Base-by-base conservation (phyloP, 2,329 filamentous ascomycete species). In the Alternaria metachromatica region DNA sequence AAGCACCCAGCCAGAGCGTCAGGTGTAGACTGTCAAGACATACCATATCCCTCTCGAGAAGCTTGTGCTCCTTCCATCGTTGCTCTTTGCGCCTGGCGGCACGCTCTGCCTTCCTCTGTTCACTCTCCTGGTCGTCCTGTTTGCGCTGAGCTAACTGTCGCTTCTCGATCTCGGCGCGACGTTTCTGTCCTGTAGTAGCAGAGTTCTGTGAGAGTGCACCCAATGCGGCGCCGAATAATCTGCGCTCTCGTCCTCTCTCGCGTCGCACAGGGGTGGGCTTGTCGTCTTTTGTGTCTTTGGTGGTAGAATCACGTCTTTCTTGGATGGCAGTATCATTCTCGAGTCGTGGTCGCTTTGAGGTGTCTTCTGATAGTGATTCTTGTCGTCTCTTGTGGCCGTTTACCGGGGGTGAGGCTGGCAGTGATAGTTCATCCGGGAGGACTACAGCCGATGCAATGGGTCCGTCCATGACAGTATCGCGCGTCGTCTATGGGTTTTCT, bases 141-240 rank as follows among this genome's bases (percentile, higher is more conserved):
- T 90, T 88, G 68, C 91, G 86, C 80, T 90, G 93, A 75, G 91
- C 91, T 76, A 92, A 88, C 80, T 94, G 93, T 70, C 90, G 90
- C 80, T 88, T 90, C 82, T 96, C 94, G 78, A 95, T 94, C 78
- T 95, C 94, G 65, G 87, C 87, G 61, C 92, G 89, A 72, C 88
- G 89, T 80, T 87, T 90, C 81, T 91, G 83, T 66, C 89, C 83
- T 82, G 85, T 82, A 70, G 84, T 87, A 76, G 77, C 67, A 63
- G 86, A 86, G 72, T 87, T 90, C 81, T 95, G 92, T 79, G 90
- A 93, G 64, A 97, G 85, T 41, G 91, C 93, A 78, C 87, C 92
- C 63, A 96, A 84, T 60, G 96, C 82, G 37, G 90, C 92, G 65
- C 95, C 94, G 76, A 97, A 97, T 64, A 98, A 85, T 57, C 95